Evolutionary conservation across 2,329 filamentous ascomycete species (phyloP).

Genomic region (Thelonectria rubi): DNA sequence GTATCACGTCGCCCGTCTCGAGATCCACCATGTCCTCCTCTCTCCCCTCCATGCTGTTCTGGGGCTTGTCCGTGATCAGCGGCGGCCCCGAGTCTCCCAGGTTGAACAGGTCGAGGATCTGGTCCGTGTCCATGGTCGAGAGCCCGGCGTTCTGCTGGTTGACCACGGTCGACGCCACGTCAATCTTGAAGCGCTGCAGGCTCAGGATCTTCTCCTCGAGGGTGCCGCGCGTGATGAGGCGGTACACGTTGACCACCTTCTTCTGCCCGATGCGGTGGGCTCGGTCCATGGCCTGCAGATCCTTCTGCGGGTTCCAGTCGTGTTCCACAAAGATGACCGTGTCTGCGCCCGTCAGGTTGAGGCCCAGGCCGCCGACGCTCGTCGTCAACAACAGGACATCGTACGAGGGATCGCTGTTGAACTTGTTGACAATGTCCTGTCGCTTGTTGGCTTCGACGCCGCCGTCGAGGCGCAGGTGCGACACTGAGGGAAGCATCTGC

Average conservation of each 20-base stretch:
- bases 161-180: slow-evolving; percentile 96
- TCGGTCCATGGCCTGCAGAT: slow-evolving; percentile 98
- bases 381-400: slow-evolving; percentile 94
- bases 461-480: slow-evolving; percentile 93
- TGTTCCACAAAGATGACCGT: slow-evolving; percentile 99
- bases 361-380: slow-evolving; percentile 90
- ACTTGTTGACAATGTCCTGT: slow-evolving; percentile 98
- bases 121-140: slow-evolving; percentile 96
- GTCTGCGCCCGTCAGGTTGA: slow-evolving; percentile 96
- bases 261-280: slow-evolving; percentile 98
- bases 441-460: slow-evolving; percentile 91
- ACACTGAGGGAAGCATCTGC: slow-evolving; percentile 89
- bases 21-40: slow-evolving; percentile 92
- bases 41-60: slow-evolving; percentile 66
- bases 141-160: slow-evolving; percentile 98
- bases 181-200: slow-evolving; percentile 98
- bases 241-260: slow-evolving; percentile 99
- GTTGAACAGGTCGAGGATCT: slow-evolving; percentile 96
- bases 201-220: slow-evolving; percentile 98
- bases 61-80: slow-evolving; percentile 68
- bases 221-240: slow-evolving; percentile 93
- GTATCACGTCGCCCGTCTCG: slow-evolving; percentile 88
- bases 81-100: slow-evolving; percentile 80
- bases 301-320: slow-evolving; percentile 99
- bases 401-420: slow-evolving; percentile 97